Evolutionary conservation across 805 yeast species (phyloP), one percentile per base, ranked within the genome.

Genomic region (Kockiozyma suomiensis): DNA sequence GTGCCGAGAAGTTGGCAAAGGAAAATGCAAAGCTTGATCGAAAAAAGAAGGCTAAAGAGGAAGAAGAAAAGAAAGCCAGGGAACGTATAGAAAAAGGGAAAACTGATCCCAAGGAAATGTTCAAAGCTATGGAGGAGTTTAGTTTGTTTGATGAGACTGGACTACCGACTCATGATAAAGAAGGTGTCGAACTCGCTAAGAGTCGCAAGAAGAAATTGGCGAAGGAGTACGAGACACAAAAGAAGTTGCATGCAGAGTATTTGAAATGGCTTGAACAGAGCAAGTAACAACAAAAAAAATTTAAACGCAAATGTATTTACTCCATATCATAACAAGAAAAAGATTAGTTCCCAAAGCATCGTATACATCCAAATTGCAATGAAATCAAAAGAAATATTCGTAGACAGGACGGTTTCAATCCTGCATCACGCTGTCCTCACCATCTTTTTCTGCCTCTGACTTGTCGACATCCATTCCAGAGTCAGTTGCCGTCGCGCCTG

Each of bases 131-230:
- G 56, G 74, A 70, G 4, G 82, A 81, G 58, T 94, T 83, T 72
- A 74, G 83, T 8, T 88, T 83, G 70, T 94, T 93, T 88, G 97
- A 94, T 71, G 92, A 81, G 26, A 75, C 80, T 37, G 99, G 99
- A 1, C 59, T 94, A 17, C 99, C 99, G 19, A 79, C 85, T 0
- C 85, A 84, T 70, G 89, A 86, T 65, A 79, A 77, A 35, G 83
- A 82, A 8, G 98, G 98, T 12, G 90, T 85, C 67, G 94, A 88
- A 65, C 81, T 94, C 4, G 81, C 94, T 42, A 94, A 94, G 78
- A 88, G 96, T 72, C 84, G 86, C 76, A 78, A 79, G 61, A 94
- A 94, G 82, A 93, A 93, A 76, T 78, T 94, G 66, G 74, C 78
- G 63, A 94, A 94, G 76, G 86, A 81, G 70, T 85, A 83, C 74